phyloP scores from a whole-genome alignment of 345 rosid species.

The Populus simonii region DNA sequence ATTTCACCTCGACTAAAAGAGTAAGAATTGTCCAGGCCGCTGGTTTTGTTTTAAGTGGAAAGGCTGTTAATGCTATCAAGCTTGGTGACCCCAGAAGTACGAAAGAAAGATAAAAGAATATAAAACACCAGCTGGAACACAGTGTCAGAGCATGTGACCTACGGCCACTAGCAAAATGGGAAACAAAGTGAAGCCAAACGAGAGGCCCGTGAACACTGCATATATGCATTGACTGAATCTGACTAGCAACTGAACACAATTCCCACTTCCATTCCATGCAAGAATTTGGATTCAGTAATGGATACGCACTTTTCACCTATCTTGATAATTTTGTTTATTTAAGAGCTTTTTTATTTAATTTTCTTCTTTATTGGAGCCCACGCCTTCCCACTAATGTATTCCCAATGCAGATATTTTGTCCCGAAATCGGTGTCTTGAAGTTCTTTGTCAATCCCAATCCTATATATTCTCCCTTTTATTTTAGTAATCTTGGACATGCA shows the following conservation, averaged over 20 bases:
- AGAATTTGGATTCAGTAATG: background rate
- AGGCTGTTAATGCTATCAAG: background rate
- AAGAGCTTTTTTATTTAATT: background rate
- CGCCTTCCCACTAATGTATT: background rate
- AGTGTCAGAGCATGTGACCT: constrained; percentile 55
- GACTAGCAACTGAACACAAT: background rate
- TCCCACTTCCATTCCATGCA: constrained; percentile 37
- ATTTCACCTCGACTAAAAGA: background rate
- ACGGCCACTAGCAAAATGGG: constrained; percentile 28
- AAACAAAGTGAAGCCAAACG: constrained; percentile 36
- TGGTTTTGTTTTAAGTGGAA: constrained; percentile 15
- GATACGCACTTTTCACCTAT: background rate
- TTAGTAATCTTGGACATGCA: background rate
- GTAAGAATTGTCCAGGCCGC: background rate
- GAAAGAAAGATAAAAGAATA: constrained; percentile 34
- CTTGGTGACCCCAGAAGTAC: constrained; percentile 12
- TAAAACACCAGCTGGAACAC: constrained; percentile 21
- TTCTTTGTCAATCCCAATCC: background rate
- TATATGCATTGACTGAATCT: constrained; percentile 6
- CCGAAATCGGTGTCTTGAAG: background rate
- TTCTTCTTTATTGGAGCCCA: background rate
- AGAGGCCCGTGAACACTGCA: constrained; percentile 45
- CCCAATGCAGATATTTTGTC: background rate
- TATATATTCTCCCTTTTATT: background rate
- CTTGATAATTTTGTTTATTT: background rate